Conservation (phyloP, 371 early-diverging fungal genomes). For the Mucor sp. region DNA sequence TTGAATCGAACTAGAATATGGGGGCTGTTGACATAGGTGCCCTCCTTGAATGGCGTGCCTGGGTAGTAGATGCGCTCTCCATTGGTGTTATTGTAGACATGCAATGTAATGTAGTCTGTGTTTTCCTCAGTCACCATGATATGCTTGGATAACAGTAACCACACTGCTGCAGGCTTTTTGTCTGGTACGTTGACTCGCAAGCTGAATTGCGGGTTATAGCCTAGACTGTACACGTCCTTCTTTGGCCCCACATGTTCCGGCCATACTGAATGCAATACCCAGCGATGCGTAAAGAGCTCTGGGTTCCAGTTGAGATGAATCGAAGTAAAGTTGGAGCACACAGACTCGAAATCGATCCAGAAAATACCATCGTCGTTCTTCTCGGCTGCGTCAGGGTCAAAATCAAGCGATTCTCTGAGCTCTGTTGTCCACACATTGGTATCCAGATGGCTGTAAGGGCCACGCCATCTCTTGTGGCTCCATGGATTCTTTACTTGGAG, state of each 20-base stretch:
- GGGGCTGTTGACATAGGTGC: conserved; percentile 85
- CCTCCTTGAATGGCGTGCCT: conserved; percentile 68
- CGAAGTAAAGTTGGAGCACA: conserved; percentile 76
- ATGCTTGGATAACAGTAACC: conserved; percentile 85
- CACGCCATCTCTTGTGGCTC: conserved; percentile 87
- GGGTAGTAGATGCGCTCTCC: conserved; percentile 81
- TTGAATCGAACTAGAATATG: conserved; percentile 78
- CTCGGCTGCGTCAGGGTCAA: conserved; percentile 69
- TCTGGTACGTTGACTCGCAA: conserved; percentile 60
- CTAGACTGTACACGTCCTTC: conserved; percentile 66
- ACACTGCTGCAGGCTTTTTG: conserved; percentile 63
- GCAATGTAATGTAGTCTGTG: conserved; percentile 82
- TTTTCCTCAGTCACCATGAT: conserved; percentile 80
- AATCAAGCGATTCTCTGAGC: conserved; percentile 64
- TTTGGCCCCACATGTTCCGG: conserved; percentile 62
- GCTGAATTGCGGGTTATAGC: conserved; percentile 81
- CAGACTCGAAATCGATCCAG: conserved; percentile 87
- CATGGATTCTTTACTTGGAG: conserved; percentile 88
- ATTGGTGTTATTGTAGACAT: conserved; percentile 73
- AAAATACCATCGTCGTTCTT: conserved; percentile 79
- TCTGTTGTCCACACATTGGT: conserved; percentile 71
- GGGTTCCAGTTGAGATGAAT: conserved; percentile 93
- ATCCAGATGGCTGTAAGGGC: conserved; percentile 79
- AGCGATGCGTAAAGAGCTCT: conserved; percentile 62
- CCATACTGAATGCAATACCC: conserved; percentile 69